Evolutionary conservation across 2,329 filamentous ascomycete species (phyloP).

Genomic region (Aspergillus hortae): DNA sequence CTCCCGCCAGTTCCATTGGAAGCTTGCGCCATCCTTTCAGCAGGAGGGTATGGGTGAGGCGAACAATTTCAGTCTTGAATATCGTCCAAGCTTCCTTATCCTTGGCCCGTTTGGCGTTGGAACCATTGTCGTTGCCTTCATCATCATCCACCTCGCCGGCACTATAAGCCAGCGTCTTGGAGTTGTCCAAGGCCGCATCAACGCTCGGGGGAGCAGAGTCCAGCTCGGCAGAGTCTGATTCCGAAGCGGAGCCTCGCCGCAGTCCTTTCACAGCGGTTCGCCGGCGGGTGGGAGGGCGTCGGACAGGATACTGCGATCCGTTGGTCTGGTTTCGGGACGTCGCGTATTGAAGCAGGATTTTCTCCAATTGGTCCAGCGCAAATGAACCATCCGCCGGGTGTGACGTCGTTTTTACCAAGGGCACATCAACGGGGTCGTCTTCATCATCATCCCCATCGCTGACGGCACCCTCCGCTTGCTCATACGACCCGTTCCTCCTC

Average conservation of each 20-base stretch:
- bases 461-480: constrained; percentile 37
- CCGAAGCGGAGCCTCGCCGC: constrained; percentile 61
- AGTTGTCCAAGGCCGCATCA: constrained; percentile 82
- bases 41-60: constrained; percentile 80
- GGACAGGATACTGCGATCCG: constrained; percentile 14
- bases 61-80: constrained; percentile 91
- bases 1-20: constrained; percentile 46
- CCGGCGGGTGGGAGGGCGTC: constrained; percentile 22
- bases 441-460: constrained; percentile 23
- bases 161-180: constrained; percentile 76
- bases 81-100: constrained; percentile 74
- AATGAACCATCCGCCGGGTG: constrained; percentile 65
- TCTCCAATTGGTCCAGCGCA: constrained; percentile 76
- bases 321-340: constrained; percentile 27
- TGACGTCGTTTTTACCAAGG: constrained; percentile 46
- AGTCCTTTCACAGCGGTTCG: constrained; percentile 36
- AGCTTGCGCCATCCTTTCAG: constrained; percentile 90
- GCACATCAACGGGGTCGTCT: constrained; percentile 16
- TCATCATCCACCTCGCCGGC: constrained; percentile 50
- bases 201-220: constrained; percentile 80
- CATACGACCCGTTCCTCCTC: constrained; percentile 49
- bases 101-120: constrained; percentile 54
- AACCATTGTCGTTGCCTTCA: constrained; percentile 38
- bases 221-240: constrained; percentile 80
- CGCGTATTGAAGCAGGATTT: constrained; percentile 55